A percentile compares a stretch with the other conserved stretches of the same genome.
phyloP scores from a whole-genome alignment of 371 early-diverging fungal genomes.

The Zychaea mexicana region DNA sequence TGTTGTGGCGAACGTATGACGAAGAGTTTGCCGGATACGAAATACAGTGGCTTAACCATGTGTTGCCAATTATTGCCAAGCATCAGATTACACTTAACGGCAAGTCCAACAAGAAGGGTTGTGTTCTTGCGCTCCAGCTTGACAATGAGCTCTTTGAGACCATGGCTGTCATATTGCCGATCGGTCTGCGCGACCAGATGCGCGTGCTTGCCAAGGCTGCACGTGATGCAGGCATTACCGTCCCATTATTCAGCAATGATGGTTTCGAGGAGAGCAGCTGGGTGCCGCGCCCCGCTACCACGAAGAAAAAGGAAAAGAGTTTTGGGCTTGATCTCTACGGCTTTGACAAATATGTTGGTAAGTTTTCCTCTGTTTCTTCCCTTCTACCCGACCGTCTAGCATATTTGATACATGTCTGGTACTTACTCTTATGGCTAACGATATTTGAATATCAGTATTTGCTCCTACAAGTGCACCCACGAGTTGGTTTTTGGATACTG shows the following conservation, averaged over 20 bases:
- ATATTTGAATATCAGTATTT: conserved; percentile 42
- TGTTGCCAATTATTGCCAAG: conserved; percentile 74
- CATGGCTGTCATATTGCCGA: conserved; percentile 61
- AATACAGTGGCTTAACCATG: conserved; percentile 71
- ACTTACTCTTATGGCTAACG: neutral
- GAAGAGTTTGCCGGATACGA: conserved; percentile 69
- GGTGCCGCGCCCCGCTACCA: conserved; percentile 27
- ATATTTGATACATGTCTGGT: too few species aligned
- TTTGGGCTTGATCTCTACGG: conserved; percentile 84
- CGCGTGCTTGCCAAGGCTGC: conserved; percentile 75
- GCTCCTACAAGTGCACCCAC: conserved; percentile 64
- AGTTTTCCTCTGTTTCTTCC: conserved; percentile 12
- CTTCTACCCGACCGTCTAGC: neutral
- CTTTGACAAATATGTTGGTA: conserved; percentile 80
- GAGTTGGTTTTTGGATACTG: conserved; percentile 55
- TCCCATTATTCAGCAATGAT: conserved; percentile 86
- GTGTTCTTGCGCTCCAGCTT: conserved; percentile 77
- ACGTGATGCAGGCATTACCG: conserved; percentile 76
- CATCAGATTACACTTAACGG: conserved; percentile 78
- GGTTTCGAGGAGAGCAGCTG: conserved; percentile 73
- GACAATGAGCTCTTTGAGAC: conserved; percentile 82
- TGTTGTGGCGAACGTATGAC: conserved; percentile 75
- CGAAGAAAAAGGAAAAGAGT: conserved; percentile 36
- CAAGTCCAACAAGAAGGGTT: conserved; percentile 51
- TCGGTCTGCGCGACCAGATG: conserved; percentile 86